phyloP scores from a whole-genome alignment of 768 basidiomycete genomes.

The Calocybe cyanea region DNA sequence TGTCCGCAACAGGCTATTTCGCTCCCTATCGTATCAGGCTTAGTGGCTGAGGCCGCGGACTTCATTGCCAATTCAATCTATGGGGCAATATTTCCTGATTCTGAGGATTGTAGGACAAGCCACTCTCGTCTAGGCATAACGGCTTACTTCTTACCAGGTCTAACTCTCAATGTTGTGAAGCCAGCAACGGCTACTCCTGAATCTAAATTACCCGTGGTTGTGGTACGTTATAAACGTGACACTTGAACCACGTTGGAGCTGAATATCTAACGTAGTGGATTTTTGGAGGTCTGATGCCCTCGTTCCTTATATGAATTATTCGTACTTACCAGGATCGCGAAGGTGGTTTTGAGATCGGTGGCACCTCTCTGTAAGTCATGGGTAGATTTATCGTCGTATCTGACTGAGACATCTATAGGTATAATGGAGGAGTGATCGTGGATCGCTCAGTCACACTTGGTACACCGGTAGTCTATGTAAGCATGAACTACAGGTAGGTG shows the following conservation, averaged over 20 bases:
- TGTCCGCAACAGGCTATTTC: constrained; percentile 41
- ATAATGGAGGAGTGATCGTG: constrained; percentile 40
- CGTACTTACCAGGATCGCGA: not conserved
- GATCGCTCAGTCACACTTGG: constrained; percentile 32
- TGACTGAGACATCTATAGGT: constrained; percentile 21
- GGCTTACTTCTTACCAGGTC: constrained; percentile 24
- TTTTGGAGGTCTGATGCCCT: constrained; percentile 20
- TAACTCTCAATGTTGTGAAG: constrained; percentile 40
- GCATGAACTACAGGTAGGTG: constrained; percentile 46
- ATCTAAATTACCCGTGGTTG: constrained; percentile 38
- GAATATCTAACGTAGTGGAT: constrained; percentile 28
- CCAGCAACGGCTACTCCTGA: constrained; percentile 27
- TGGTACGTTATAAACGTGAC: constrained; percentile 21
- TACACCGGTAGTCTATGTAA: constrained; percentile 46
- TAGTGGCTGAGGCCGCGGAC: constrained; percentile 25
- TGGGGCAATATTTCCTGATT: constrained; percentile 24
- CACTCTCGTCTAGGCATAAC: constrained; percentile 3
- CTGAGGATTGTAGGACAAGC: constrained; percentile 41
- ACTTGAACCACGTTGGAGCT: not conserved
- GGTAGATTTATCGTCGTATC: constrained; percentile 14
- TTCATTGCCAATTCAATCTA: constrained; percentile 24
- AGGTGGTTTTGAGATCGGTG: constrained; percentile 29
- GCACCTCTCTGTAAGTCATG: constrained; percentile 33
- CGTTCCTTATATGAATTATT: not conserved
- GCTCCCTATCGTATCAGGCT: constrained; percentile 27